These are phyloP conservation scores for Candida andamanensis DNA, from an alignment of 805 yeast genomes.

Conservation along the genomic window DNA sequence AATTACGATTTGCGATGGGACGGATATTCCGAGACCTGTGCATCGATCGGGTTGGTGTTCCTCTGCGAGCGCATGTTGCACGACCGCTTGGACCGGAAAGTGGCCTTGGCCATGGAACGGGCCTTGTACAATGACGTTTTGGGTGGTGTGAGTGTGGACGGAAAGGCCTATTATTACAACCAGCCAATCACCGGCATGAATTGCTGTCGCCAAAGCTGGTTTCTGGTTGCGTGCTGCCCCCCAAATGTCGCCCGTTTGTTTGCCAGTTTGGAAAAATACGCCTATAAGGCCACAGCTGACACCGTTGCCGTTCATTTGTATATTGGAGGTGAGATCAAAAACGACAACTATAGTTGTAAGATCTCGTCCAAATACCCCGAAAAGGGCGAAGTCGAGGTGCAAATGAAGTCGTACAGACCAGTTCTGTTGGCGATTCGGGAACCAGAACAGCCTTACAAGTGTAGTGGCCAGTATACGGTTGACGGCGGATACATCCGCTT, in stretches of 20 bases:
- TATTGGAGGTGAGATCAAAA: slow-evolving; percentile 10
- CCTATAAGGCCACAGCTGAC: slow-evolving; percentile 6
- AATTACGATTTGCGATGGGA: slow-evolving; percentile 16
- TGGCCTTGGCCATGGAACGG: slow-evolving; percentile 16
- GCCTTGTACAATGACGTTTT: slow-evolving; percentile 18
- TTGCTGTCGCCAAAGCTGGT: slow-evolving; percentile 15
- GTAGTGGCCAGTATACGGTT: slow-evolving; percentile 1
- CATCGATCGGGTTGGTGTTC: slow-evolving; percentile 17
- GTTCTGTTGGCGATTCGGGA: slow-evolving; percentile 11
- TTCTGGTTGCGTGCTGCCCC: slow-evolving; percentile 18
- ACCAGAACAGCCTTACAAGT: slow-evolving; percentile 7
- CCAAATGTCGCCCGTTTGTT: slow-evolving; percentile 20
- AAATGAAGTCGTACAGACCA: slow-evolving; percentile 5
- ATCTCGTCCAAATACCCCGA: slow-evolving; percentile 12
- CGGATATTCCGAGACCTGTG: slow-evolving; percentile 22
- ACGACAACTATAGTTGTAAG: slow-evolving; percentile 4
- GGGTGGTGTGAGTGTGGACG: slow-evolving; percentile 19
- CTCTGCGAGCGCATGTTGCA: slow-evolving; percentile 14
- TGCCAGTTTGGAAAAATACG: slow-evolving; percentile 16
- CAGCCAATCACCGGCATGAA: slow-evolving; percentile 14
- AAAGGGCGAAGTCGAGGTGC: slow-evolving; percentile 9
- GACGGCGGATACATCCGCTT: slow-evolving; percentile 11
- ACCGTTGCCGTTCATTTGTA: slow-evolving; percentile 12
- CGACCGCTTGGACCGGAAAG: slow-evolving; percentile 10
- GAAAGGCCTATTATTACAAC: slow-evolving; percentile 16